Conservation (phyloP, 2,329 filamentous ascomycete genomes). For the Paecilomyces dactylethromorphus region DNA sequence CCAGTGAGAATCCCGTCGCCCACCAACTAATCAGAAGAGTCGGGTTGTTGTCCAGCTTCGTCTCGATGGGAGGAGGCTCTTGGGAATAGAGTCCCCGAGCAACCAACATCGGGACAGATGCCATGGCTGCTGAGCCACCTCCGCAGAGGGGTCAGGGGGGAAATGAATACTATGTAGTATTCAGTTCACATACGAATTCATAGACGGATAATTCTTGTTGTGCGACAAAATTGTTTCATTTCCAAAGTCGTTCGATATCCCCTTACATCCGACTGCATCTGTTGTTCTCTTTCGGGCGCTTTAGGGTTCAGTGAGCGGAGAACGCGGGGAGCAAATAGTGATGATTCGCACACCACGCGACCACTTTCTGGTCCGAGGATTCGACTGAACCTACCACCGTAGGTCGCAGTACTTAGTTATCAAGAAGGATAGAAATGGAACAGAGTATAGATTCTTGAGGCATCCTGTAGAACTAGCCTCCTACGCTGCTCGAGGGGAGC, state of each 20-base stretch:
- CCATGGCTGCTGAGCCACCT: conserved; percentile 24
- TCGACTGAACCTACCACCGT: neutral
- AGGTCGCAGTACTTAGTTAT: neutral
- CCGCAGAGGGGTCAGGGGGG: conserved; percentile 27
- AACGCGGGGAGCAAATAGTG: neutral
- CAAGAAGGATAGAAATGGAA: neutral
- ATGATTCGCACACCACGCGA: neutral
- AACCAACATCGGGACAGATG: conserved; percentile 17
- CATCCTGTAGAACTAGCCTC: neutral
- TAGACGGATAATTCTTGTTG: neutral
- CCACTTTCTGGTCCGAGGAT: neutral
- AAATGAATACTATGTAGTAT: neutral
- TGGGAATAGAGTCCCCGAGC: conserved; percentile 39
- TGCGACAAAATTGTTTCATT: neutral
- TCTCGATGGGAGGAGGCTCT: conserved; percentile 46
- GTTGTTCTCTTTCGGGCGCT: neutral
- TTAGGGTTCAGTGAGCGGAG: neutral
- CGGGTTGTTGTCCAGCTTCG: conserved; percentile 63
- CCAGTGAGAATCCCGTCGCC: conserved; percentile 75
- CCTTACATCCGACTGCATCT: neutral
- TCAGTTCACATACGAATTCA: neutral
- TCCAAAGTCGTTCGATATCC: neutral
- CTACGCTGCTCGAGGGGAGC: neutral
- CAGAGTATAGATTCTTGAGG: neutral
- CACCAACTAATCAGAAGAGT: conserved; percentile 94